phyloP scores from a whole-genome alignment of 2,329 filamentous ascomycete genomes.

The Endoconidiophora polonica region DNA sequence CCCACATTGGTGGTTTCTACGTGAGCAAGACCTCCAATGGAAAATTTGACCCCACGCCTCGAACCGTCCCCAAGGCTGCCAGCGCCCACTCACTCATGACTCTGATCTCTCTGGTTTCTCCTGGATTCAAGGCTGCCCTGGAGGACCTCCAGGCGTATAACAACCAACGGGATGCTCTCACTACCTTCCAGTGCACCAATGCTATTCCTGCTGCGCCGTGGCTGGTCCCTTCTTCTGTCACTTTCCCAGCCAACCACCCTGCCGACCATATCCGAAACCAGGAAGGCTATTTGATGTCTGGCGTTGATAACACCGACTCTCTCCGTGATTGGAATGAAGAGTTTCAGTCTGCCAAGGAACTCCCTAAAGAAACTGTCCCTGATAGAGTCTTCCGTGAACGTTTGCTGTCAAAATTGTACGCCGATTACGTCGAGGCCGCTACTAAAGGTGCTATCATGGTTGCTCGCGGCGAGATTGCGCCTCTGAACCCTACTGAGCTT shows the following conservation, averaged over 20 bases:
- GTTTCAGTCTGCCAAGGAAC: conserved; percentile 88
- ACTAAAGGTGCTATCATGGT: conserved; percentile 83
- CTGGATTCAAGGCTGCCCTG: conserved; percentile 66
- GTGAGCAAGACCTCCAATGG: conserved; percentile 91
- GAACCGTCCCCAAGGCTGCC: conserved; percentile 58
- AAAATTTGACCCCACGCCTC: conserved; percentile 85
- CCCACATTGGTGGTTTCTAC: conserved; percentile 87
- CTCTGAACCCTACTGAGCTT: conserved; percentile 84
- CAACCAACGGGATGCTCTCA: conserved; percentile 68
- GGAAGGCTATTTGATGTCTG: conserved; percentile 78
- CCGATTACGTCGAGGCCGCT: conserved; percentile 93
- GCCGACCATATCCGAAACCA: conserved; percentile 78
- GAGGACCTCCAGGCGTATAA: conserved; percentile 68
- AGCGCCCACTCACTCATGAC: conserved; percentile 74
- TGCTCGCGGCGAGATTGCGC: conserved; percentile 78
- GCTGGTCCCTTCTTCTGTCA: conserved; percentile 58
- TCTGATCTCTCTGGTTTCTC: conserved; percentile 62
- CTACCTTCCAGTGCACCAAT: conserved; percentile 91
- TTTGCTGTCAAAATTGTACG: conserved; percentile 86
- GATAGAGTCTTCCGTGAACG: conserved; percentile 93
- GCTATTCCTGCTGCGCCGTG: conserved; percentile 84
- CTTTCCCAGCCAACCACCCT: conserved; percentile 51
- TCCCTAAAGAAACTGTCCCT: conserved; percentile 85
- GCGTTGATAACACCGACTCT: conserved; percentile 85
- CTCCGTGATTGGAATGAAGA: conserved; percentile 98